Percentiles rank a stretch among this genome's conserved stretches.
phyloP scores from a whole-genome alignment of 495 filamentous ascomycete species.

The Aspergillus carlsbadensis region DNA sequence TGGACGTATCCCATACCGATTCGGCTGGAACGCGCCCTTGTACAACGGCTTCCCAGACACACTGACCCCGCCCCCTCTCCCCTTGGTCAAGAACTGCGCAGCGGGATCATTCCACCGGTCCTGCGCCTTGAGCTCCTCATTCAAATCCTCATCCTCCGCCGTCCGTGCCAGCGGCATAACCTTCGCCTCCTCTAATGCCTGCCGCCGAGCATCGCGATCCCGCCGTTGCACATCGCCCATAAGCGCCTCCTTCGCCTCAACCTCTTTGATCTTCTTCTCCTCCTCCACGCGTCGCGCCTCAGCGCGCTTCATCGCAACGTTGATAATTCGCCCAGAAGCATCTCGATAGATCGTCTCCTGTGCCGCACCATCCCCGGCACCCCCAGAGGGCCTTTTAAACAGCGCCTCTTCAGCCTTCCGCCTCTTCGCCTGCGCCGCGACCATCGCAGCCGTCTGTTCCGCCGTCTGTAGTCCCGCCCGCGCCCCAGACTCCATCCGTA shows the following conservation, averaged over 20 bases:
- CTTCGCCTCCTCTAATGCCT: conserved; percentile 72
- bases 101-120: conserved; percentile 94
- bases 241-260: conserved; percentile 59
- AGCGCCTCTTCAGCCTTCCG: conserved; percentile 41
- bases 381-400: conserved; percentile 32
- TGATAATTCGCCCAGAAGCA: conserved; percentile 86
- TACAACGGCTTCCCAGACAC: conserved; percentile 72
- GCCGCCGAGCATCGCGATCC: conserved; percentile 54
- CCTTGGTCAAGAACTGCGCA: conserved; percentile 69
- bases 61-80: conserved; percentile 39
- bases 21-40: conserved; percentile 75
- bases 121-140: conserved; percentile 71
- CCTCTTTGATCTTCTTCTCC: conserved; percentile 64
- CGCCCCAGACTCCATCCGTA: conserved; percentile 77
- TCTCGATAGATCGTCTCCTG: conserved; percentile 91
- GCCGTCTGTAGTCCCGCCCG: conserved; percentile 84
- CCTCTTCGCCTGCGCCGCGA: conserved; percentile 67
- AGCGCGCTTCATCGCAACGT: conserved; percentile 84
- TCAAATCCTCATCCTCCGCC: conserved; percentile 79
- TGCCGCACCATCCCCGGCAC: conserved; percentile 14
- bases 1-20: conserved; percentile 90
- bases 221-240: conserved; percentile 81
- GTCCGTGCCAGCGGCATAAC: conserved; percentile 76
- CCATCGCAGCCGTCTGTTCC: conserved; percentile 68
- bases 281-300: conserved; percentile 74